Base-by-base conservation (phyloP, 2,329 filamentous ascomycete species). In the Epichloe typhina region DNA sequence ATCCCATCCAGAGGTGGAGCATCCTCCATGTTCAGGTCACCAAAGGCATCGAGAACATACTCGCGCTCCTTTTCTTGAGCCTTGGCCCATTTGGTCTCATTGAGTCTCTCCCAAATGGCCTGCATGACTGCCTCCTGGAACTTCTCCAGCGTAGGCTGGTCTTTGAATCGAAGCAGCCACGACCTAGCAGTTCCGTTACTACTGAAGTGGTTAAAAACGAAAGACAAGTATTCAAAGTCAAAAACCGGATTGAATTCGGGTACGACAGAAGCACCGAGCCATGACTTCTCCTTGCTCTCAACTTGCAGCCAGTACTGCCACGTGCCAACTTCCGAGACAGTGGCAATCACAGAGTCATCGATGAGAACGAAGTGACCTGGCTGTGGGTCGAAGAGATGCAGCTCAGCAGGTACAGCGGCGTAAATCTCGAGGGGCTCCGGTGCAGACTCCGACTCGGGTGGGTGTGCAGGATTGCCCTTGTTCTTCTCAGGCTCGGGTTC, bases 241-340 rank as follows among this genome's bases (percentile, higher is more conserved):
- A 97, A 98, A 19, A 98, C 90, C 0, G 93, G 93, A 60, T 97
- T 97, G 67, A 97, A 88, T 59, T 98, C 93, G 6, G 88, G 84
- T 33, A 89, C 75, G 33, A 98, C 81, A 2, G 84, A 78, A 56
- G 95, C 87, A 21, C 89, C 89, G 2, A 98, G 73, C 88, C 89
- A 96, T 50, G 90, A 82, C 61, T 82, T 83, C 36, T 87, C 80
- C 39, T 79, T 75, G 54, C 84, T 83, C 41, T 80, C 79, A 50
- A 97, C 84, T 62, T 96, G 88, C 35, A 98, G 73, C 89, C 89
- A 97, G 69, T 97, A 98, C 57, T 93, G 79, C 93, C 93, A 98
- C 51, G 83, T 80, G 7, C 90, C 91, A 49, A 89, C 77, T 62
- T 97, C 91, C 0, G 83, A 85, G 11, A 98, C 90, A 0, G 82